Evolutionary conservation across 129 eudicot species (phyloP).

Genomic region (Flaveria trinervia): DNA sequence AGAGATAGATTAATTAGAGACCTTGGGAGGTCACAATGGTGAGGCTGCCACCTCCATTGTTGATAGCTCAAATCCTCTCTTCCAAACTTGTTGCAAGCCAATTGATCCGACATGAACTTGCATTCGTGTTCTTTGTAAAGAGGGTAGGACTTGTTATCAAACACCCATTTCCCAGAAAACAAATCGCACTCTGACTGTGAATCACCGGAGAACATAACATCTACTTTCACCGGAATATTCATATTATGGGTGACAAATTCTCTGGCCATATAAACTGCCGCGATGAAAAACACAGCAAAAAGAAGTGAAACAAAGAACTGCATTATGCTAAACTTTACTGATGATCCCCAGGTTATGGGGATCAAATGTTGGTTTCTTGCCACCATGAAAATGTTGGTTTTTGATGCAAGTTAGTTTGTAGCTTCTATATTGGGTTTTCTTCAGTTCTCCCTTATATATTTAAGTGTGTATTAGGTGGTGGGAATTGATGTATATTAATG

Average conservation of each 20-base stretch:
- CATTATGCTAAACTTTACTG: conserved; percentile 55
- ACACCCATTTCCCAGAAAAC: conserved; percentile 73
- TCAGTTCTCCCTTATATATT: conserved; percentile 18
- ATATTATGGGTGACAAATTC: conserved; percentile 42
- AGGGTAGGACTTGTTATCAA: conserved; percentile 60
- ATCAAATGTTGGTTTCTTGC: conserved; percentile 46
- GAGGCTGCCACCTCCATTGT: conserved; percentile 80
- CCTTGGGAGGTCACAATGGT: conserved; percentile 71
- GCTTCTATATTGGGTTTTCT: conserved; percentile 32
- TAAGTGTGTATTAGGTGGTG: conserved; percentile 45
- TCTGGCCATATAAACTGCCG: conserved; percentile 57
- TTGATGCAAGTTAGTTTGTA: background rate
- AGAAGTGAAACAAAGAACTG: conserved; percentile 57
- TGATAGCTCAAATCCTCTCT: conserved; percentile 55
- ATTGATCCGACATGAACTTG: conserved; percentile 66
- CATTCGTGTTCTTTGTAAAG: conserved; percentile 62
- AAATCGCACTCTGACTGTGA: conserved; percentile 43
- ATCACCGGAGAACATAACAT: conserved; percentile 2
- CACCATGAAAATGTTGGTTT: conserved; percentile 23
- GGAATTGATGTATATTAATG: conserved; percentile 28
- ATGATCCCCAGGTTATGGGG: conserved; percentile 46
- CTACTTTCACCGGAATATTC: conserved; percentile 22
- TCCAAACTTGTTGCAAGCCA: conserved; percentile 66
- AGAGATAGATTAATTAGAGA: conserved; percentile 16
- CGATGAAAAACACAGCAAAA: conserved; percentile 49